Conservation (phyloP, 2,329 filamentous ascomycete species). For the Ramularia collo-cygni region DNA sequence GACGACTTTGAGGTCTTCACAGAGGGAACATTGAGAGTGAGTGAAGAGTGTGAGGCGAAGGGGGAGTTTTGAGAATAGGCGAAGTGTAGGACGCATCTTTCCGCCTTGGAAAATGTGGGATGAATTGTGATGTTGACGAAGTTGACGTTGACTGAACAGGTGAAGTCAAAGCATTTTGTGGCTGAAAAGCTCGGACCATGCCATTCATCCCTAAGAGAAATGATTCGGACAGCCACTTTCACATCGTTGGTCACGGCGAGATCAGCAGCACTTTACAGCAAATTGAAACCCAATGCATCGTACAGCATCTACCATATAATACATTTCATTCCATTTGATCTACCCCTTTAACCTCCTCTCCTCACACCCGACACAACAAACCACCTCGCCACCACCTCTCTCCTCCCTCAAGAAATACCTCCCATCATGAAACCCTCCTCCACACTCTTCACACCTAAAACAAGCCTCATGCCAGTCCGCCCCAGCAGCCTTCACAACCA, state of each 20-base stretch:
- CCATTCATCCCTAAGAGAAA: too few relatives aligned
- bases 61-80: slow-evolving; percentile 11
- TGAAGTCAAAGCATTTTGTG: too few relatives aligned
- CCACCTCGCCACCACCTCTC: slow-evolving; percentile 48
- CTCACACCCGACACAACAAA: slow-evolving; percentile 58
- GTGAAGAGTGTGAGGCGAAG: slow-evolving; percentile 62
- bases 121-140: too few relatives aligned
- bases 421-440: slow-evolving; percentile 54
- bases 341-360: slow-evolving; percentile 55
- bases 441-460: slow-evolving; percentile 71
- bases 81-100: slow-evolving; percentile 11
- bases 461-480: slow-evolving; percentile 91
- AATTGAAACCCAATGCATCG: too few relatives aligned
- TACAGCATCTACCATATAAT: too few relatives aligned
- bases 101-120: too few relatives aligned
- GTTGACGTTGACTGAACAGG: too few relatives aligned
- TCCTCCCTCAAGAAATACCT: slow-evolving; percentile 57
- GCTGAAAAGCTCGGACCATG: too few relatives aligned
- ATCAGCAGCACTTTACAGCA: too few relatives aligned
- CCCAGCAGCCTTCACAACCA: slow-evolving; percentile 82
- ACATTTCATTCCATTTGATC: slow-evolving; percentile 3
- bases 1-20: slow-evolving; percentile 59
- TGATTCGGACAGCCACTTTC: too few relatives aligned
- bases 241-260: too few relatives aligned
- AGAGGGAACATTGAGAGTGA: slow-evolving; percentile 64